Percentiles rank a stretch among this genome's conserved stretches.
These are phyloP conservation scores for Lactarius psammicola DNA, from an alignment of 768 basidiomycete species.

Conservation along the genomic window DNA sequence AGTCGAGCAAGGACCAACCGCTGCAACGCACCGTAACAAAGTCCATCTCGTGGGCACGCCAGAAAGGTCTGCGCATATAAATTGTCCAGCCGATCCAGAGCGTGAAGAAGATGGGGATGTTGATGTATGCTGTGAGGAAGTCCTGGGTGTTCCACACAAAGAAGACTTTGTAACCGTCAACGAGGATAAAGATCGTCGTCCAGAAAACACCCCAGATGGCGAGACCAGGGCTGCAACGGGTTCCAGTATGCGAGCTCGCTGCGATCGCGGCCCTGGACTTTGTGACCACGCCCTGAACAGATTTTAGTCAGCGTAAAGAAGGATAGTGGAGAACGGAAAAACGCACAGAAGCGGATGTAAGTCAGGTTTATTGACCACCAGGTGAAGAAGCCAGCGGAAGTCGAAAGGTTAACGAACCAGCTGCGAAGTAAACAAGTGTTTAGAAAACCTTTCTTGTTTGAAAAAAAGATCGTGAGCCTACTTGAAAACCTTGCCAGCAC, in stretches of 20 bases:
- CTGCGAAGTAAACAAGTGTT: conserved; percentile 31
- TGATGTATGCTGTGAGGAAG: conserved; percentile 49
- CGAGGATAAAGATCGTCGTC: conserved; percentile 57
- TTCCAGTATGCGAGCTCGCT: conserved; percentile 61
- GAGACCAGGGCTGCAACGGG: conserved; percentile 60
- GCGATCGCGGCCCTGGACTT: conserved; percentile 63
- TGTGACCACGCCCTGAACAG: conserved; percentile 54
- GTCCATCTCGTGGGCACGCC: conserved; percentile 66
- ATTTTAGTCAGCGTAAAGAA: neutral
- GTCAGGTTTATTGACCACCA: conserved; percentile 71
- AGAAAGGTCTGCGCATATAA: conserved; percentile 41
- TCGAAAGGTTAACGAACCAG: conserved; percentile 70
- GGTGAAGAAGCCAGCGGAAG: conserved; percentile 65
- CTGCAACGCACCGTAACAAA: conserved; percentile 55
- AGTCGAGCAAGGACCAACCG: neutral
- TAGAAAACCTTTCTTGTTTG: neutral
- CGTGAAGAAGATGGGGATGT: conserved; percentile 44
- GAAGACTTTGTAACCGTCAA: conserved; percentile 59
- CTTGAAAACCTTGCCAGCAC: conserved; percentile 57
- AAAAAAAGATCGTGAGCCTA: conserved; percentile 32
- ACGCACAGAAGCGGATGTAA: conserved; percentile 68
- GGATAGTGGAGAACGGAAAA: neutral
- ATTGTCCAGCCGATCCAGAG: conserved; percentile 48
- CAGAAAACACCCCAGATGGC: conserved; percentile 71
- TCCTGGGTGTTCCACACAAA: conserved; percentile 55